These are phyloP conservation scores for Mortierella sp. DNA, from an alignment of 371 early-diverging fungal genomes.

Conservation along the genomic window DNA sequence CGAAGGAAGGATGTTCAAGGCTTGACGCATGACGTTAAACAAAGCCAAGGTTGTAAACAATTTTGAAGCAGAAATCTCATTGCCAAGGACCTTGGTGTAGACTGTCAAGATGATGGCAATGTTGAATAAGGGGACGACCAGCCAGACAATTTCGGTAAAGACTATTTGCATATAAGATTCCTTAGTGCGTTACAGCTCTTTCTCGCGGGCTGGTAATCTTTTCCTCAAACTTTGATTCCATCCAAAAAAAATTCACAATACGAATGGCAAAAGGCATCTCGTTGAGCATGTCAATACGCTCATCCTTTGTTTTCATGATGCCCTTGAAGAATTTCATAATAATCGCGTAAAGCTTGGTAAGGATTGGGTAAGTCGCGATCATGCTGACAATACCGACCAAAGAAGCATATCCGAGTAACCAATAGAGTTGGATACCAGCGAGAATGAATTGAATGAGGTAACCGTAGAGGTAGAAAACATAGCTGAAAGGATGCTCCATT, in stretches of 20 bases:
- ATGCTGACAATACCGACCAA: constrained; percentile 74
- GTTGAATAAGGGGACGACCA: constrained; percentile 66
- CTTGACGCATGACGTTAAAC: constrained; percentile 72
- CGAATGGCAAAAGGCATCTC: constrained; percentile 81
- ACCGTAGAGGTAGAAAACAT: constrained; percentile 69
- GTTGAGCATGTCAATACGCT: constrained; percentile 73
- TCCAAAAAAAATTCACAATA: constrained; percentile 84
- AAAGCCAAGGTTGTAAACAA: constrained; percentile 75
- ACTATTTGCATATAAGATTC: constrained; percentile 50
- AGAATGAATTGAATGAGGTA: constrained; percentile 70
- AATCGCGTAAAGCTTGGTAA: constrained; percentile 63
- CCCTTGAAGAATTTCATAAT: constrained; percentile 63
- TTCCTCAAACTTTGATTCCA: constrained; percentile 78
- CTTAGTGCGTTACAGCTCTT: constrained; percentile 65
- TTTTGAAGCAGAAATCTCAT: constrained; percentile 69
- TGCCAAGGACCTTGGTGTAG: constrained; percentile 64
- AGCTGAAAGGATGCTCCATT: constrained; percentile 64
- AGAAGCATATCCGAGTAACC: constrained; percentile 72
- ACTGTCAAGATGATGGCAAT: constrained; percentile 65
- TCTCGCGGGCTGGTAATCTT: constrained; percentile 64
- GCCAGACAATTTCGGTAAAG: constrained; percentile 53
- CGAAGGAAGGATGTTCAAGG: constrained; percentile 81
- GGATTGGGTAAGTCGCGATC: constrained; percentile 70
- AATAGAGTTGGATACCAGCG: constrained; percentile 72
- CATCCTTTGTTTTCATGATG: constrained; percentile 74